Evolutionary conservation across 306 rosid genomes (phyloP).

Genomic region (Phaseolus lunatus): DNA sequence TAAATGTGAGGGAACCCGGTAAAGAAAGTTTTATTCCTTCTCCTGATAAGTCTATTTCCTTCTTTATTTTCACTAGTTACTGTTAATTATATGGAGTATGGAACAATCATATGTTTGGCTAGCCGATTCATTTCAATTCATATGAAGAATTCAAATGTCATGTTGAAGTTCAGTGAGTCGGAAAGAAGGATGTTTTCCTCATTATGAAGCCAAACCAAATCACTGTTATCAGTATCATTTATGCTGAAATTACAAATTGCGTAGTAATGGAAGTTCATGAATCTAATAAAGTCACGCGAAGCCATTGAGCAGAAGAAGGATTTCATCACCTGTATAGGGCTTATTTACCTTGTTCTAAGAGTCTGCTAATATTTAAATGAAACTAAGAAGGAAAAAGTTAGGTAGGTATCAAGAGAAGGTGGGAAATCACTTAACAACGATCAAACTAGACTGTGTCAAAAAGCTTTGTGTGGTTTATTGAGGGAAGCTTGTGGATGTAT

Average conservation of each 20-base stretch:
- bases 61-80: not conserved
- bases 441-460: not conserved
- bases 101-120: not conserved
- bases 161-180: not conserved
- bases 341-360: too few species aligned
- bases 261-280: not conserved
- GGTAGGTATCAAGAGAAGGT: too few species aligned
- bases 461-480: not conserved
- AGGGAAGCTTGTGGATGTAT: not conserved
- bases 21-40: slow-evolving; percentile 15
- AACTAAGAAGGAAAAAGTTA: too few species aligned
- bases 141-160: not conserved
- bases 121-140: not conserved
- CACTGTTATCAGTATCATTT: not conserved
- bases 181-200: not conserved
- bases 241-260: not conserved
- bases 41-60: not conserved
- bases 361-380: too few species aligned
- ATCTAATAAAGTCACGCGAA: not conserved
- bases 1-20: slow-evolving; percentile 56
- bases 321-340: too few species aligned
- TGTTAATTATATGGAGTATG: slow-evolving; percentile 17
- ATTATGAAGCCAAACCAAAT: not conserved
- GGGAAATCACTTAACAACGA: not conserved
- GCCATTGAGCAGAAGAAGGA: too few species aligned